Evolutionary conservation across 2,329 filamentous ascomycete species (phyloP), one percentile per base, ranked within the genome.

Genomic region (Talaromyces funiculosus): DNA sequence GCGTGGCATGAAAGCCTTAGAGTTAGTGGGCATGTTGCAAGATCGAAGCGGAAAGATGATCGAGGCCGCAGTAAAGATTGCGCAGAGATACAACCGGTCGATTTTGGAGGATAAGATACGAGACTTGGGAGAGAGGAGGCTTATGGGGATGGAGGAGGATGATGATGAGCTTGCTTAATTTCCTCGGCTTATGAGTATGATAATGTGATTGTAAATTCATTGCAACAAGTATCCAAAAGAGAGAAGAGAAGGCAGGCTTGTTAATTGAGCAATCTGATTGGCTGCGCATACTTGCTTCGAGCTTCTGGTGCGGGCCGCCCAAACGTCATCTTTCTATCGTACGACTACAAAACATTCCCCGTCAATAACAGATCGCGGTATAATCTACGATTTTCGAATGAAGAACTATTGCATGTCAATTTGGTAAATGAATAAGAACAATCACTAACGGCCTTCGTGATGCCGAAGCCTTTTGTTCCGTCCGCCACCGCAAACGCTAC

Each of bases 31-130:
- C 63, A 80, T 99, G 69, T 90, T 99, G 87, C 84, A 84, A 47
- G 92, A 97, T 77, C 82, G 86, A 49, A 89, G 85, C 62, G 93
- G 93, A 18, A 88, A 89, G 73, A 97, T 97, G 90, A 76, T 96
- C 61, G 92, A 97, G 73, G 90, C 93, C 4, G 94, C 94, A 1
- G 85, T 86, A 60, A 96, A 95, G 81, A 85, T 99, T 54, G 94
- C 94, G 8, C 85, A 89, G 71, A 82, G 93, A 67, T 99, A 95
- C 77, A 90, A 90, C 9, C 81, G 90, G 63, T 82, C 84, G 42
- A 84, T 97, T 26, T 76, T 99, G 67, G 88, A 88, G 43, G 90
- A 93, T 69, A 97, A 97, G 84, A 97, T 99, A 70, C 83, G 87
- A 56, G 90, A 95, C 71, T 68, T 94, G 68, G 92, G 87, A 0